phyloP scores from a whole-genome alignment of 441 rosid species.

The Pelargonium cotyledonis region DNA sequence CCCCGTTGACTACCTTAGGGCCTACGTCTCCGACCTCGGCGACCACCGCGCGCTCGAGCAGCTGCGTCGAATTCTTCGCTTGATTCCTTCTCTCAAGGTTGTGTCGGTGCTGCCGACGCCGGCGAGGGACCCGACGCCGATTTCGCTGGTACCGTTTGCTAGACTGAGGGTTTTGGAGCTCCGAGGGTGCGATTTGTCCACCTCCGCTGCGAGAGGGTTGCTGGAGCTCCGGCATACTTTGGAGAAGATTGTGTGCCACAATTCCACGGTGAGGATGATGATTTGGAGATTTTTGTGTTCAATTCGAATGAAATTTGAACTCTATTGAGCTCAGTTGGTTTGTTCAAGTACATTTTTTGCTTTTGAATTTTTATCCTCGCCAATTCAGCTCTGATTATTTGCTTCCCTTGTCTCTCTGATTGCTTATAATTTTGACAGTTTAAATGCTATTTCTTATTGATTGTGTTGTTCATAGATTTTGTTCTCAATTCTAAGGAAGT shows the following conservation, averaged over 20 bases:
- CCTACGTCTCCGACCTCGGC: conserved; percentile 88
- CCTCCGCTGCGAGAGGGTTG: conserved; percentile 86
- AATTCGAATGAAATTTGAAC: neutral
- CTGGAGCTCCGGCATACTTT: conserved; percentile 75
- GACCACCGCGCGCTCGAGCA: conserved; percentile 95
- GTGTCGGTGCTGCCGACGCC: conserved; percentile 74
- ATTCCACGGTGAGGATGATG: conserved; percentile 72
- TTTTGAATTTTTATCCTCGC: neutral
- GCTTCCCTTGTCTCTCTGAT: too few species aligned
- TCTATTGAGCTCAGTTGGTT: neutral
- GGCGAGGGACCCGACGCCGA: conserved; percentile 79
- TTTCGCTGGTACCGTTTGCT: conserved; percentile 67
- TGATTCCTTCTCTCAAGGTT: conserved; percentile 70
- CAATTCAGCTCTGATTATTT: neutral
- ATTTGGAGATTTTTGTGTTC: neutral
- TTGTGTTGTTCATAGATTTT: neutral
- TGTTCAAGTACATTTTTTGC: neutral
- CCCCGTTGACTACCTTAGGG: conserved; percentile 92
- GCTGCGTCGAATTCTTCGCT: conserved; percentile 74
- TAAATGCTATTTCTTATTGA: too few species aligned
- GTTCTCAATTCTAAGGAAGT: neutral
- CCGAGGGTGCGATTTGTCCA: conserved; percentile 85
- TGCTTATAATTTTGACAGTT: too few species aligned
- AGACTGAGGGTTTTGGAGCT: conserved; percentile 76
- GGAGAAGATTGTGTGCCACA: conserved; percentile 87